These are phyloP conservation scores for Diaporthe sp. DNA, from an alignment of 2,329 filamentous ascomycete genomes.

Conservation along the genomic window DNA sequence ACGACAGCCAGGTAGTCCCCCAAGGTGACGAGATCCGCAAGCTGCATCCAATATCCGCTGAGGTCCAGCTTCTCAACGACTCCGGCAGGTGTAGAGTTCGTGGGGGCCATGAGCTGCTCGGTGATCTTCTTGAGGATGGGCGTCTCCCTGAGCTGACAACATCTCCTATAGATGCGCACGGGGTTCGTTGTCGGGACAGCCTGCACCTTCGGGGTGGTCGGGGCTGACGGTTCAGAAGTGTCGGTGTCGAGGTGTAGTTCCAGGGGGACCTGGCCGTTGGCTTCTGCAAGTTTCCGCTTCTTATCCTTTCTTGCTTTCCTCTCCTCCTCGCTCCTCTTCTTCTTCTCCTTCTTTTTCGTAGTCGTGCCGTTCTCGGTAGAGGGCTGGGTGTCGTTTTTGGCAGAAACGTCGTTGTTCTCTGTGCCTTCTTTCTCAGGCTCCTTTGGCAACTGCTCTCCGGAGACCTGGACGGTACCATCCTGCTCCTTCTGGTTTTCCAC, in stretches of 20 bases:
- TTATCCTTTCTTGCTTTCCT: conserved; percentile 93
- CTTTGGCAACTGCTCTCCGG: conserved; percentile 56
- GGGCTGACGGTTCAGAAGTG: conserved; percentile 57
- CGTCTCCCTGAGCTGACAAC: conserved; percentile 93
- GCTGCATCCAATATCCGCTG: conserved; percentile 85
- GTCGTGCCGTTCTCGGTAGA: conserved; percentile 33
- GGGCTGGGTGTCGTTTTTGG: conserved; percentile 25
- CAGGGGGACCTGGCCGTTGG: conserved; percentile 88
- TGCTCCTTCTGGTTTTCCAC: conserved; percentile 69
- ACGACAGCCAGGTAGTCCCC: conserved; percentile 96
- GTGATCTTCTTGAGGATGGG: conserved; percentile 93
- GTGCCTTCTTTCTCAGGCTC: conserved; percentile 55
- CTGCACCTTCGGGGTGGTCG: conserved; percentile 65
- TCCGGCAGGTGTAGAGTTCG: conserved; percentile 77
- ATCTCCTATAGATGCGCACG: conserved; percentile 91
- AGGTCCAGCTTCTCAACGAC: conserved; percentile 87
- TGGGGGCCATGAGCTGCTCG: conserved; percentile 83
- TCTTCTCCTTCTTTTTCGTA: conserved; percentile 91
- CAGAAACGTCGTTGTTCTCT: conserved; percentile 45
- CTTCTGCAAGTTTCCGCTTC: conserved; percentile 86
- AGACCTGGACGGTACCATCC: conserved; percentile 58
- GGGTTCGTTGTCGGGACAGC: conserved; percentile 89
- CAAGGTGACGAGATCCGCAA: conserved; percentile 87
- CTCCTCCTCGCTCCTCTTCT: conserved; percentile 94
- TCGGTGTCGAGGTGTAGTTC: conserved; percentile 83